phyloP scores from a whole-genome alignment of 2,329 filamentous ascomycete genomes.

The Davidsoniella eucalypti region DNA sequence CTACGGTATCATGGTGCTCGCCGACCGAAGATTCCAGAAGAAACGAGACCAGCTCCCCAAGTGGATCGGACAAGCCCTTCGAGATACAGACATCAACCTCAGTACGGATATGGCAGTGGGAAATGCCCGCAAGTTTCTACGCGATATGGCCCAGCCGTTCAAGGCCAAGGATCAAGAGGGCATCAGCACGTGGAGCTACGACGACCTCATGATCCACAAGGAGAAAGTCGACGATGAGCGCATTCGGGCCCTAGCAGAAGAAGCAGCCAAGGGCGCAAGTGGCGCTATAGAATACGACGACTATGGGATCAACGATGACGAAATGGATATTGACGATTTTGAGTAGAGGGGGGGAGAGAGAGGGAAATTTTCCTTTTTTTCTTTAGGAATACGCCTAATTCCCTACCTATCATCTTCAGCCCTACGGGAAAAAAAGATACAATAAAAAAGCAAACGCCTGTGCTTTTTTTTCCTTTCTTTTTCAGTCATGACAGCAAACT shows the following conservation, averaged over 20 bases:
- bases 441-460: not conserved
- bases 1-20: slow-evolving; percentile 98
- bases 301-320: slow-evolving; percentile 35
- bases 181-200: slow-evolving; percentile 77
- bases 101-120: slow-evolving; percentile 93
- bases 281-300: slow-evolving; percentile 22
- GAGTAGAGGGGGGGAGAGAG: not conserved
- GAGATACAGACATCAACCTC: slow-evolving; percentile 73
- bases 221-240: slow-evolving; percentile 54
- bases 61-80: slow-evolving; percentile 83
- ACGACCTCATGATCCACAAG: slow-evolving; percentile 64
- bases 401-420: no score
- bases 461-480: no score
- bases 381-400: not conserved
- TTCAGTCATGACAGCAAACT: no score
- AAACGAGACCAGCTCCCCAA: slow-evolving; percentile 83
- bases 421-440: no score
- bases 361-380: not conserved
- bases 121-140: slow-evolving; percentile 73
- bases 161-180: slow-evolving; percentile 70
- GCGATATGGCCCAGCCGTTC: slow-evolving; percentile 86
- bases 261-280: slow-evolving; percentile 17
- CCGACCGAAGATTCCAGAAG: slow-evolving; percentile 83
- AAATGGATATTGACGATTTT: slow-evolving; percentile 30
- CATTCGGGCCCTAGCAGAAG: slow-evolving; percentile 44